A percentile compares a stretch with the other conserved stretches of the same genome.
Evolutionary conservation across 164 flowering plant genomes (phyloP).

Genomic region (Vitis rotundifolia): DNA sequence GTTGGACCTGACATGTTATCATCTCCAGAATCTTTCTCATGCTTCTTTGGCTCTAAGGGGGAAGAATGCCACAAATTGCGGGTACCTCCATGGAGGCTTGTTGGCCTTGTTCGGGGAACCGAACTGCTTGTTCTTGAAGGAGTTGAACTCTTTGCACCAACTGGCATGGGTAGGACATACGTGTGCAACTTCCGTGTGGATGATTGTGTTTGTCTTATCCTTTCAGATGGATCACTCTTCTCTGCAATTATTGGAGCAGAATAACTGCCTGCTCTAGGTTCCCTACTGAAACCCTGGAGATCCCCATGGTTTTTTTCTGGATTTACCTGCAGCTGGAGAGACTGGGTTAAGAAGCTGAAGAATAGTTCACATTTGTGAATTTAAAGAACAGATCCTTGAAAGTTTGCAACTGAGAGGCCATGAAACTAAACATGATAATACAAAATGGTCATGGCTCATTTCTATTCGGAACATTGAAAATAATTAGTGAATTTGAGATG

Average conservation of each 20-base stretch:
- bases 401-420: background rate
- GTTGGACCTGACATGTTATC: constrained; percentile 34
- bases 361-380: background rate
- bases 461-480: background rate
- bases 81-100: constrained; percentile 24
- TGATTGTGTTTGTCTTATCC: constrained; percentile 36
- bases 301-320: constrained; percentile 40
- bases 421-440: background rate
- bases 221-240: constrained; percentile 61
- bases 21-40: constrained; percentile 40
- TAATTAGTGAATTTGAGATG: background rate
- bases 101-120: constrained; percentile 36
- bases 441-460: background rate
- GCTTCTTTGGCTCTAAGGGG: constrained; percentile 61
- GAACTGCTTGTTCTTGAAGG: constrained; percentile 39
- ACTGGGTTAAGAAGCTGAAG: background rate
- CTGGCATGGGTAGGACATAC: constrained; percentile 84
- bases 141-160: constrained; percentile 48
- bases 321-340: constrained; percentile 45
- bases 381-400: background rate
- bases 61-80: constrained; percentile 66
- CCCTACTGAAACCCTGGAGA: constrained; percentile 28
- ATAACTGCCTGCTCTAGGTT: constrained; percentile 47
- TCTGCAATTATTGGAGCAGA: constrained; percentile 85
- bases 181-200: constrained; percentile 53